Percentiles rank a stretch among this genome's conserved stretches.
Conservation (phyloP, 2,329 filamentous ascomycete genomes). For the Bipolaris bicolor region DNA sequence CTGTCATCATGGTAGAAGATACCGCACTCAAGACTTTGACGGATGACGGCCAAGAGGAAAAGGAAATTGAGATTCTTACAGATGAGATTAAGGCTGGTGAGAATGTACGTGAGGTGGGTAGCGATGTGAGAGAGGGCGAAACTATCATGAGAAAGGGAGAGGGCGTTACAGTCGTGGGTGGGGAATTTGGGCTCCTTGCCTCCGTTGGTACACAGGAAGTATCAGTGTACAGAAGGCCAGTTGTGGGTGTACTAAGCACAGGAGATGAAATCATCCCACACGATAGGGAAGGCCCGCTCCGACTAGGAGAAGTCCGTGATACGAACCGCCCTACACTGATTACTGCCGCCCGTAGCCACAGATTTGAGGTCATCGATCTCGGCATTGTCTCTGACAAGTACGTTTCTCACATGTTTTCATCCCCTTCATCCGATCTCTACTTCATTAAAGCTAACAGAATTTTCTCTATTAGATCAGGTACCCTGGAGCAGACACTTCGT, state of each 20-base stretch:
- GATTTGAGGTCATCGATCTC: slow-evolving; percentile 81
- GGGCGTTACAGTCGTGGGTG: slow-evolving; percentile 82
- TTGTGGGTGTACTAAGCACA: slow-evolving; percentile 87
- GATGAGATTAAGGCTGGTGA: slow-evolving; percentile 76
- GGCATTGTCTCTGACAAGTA: slow-evolving; percentile 80
- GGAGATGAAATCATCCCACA: slow-evolving; percentile 92
- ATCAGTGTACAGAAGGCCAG: slow-evolving; percentile 74
- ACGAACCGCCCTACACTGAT: slow-evolving; percentile 90
- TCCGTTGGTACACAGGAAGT: slow-evolving; percentile 79
- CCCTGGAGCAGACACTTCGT: slow-evolving; percentile 78
- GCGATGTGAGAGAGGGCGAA: slow-evolving; percentile 75
- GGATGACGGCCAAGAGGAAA: slow-evolving; percentile 82
- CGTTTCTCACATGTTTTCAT: slow-evolving; percentile 4
- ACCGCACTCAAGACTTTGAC: slow-evolving; percentile 78
- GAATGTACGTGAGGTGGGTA: slow-evolving; percentile 90
- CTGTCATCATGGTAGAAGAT: slow-evolving; percentile 97
- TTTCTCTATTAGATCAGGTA: slow-evolving; percentile 60
- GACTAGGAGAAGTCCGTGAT: slow-evolving; percentile 86
- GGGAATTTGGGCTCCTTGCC: slow-evolving; percentile 88
- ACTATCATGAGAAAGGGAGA: slow-evolving; percentile 78
- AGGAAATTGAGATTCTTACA: slow-evolving; percentile 84
- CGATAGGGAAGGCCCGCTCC: slow-evolving; percentile 65
- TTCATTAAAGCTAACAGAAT: not conserved
- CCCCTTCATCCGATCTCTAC: not conserved
- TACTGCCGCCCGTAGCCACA: slow-evolving; percentile 74